Evolutionary conservation across 306 rosid species (phyloP), one percentile per base, ranked within the genome.

Genomic region (Albizia julibrissin): DNA sequence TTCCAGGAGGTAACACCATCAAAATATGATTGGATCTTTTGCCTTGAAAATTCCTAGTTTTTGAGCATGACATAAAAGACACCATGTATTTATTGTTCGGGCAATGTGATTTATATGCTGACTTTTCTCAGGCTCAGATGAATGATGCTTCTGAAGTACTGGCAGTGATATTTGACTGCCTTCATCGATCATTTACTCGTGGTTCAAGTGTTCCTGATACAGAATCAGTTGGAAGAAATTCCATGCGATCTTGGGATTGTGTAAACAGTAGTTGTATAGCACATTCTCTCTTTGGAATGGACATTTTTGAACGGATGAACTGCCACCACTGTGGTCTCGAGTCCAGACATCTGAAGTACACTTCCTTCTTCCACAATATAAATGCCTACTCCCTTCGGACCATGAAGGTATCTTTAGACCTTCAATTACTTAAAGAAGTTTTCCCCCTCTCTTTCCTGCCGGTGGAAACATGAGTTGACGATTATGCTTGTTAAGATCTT

Each of bases 111-210:
- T 88, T 76, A 91, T 62, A 56, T 61, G 58, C 27, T 69, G 83
- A 54, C 72, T 61, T 83, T 84, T 87, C 80, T 52, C 91, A 96
- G 99, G 97, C 90, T 84, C 98, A 96, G 86, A 96, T 96, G 99
- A 96, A 96, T 66, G 99, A 96, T 83, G 99, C 99, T 74, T 96
- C 99, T 78, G 99, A 96, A 90, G 99, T 96, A 16, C 85, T 96
- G 82, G 93, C 61, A 24, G 98, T 90, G 82, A 88, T 96, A 82
- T 96, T 94, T 91, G 90, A 91, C 78, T 91, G 99, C 90, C 95
- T 96, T 82, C 99, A 96, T 80, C 91, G 21, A 70, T 91, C 99
- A 39, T 94, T 92, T 86, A 85, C 92, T 80, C 76, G 86, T 71
- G 85, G 79, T 82, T 91, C 87, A 72, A 78, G 87, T 78, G 84